A percentile compares a stretch with the other conserved stretches of the same genome.
Evolutionary conservation across 2,329 filamentous ascomycete genomes (phyloP).

Genomic region (Colletotrichum scovillei): DNA sequence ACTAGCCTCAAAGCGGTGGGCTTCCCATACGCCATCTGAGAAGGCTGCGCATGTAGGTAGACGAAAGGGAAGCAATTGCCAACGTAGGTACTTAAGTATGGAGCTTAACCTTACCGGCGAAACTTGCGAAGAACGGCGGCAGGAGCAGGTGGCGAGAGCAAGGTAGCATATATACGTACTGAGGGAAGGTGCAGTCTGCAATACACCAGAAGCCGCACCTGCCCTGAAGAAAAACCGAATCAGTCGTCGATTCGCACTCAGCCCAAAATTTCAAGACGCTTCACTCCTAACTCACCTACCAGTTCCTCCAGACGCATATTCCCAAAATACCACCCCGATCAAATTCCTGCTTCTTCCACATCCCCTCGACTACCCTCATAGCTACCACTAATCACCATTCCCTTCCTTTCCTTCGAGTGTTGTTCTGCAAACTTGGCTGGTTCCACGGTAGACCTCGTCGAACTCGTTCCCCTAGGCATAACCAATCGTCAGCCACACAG

Average conservation of each 20-base stretch:
- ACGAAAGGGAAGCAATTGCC: background rate
- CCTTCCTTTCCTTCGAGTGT: background rate
- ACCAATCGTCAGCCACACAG: background rate
- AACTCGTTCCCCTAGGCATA: background rate
- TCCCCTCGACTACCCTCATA: too few species aligned
- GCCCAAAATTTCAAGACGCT: background rate
- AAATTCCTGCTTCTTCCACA: too few species aligned
- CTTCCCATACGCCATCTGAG: background rate
- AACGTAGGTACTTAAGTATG: background rate
- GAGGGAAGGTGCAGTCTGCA: background rate
- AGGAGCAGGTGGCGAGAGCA: background rate
- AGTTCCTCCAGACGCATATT: too few species aligned
- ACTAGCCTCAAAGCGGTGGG: background rate
- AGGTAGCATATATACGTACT: background rate
- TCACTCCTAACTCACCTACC: background rate
- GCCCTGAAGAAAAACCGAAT: background rate
- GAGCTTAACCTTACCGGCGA: background rate
- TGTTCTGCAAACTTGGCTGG: background rate
- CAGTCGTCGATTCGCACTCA: background rate
- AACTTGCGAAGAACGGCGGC: background rate
- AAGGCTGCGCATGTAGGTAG: background rate
- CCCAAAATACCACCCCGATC: too few species aligned
- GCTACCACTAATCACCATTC: background rate
- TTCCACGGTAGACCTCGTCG: background rate
- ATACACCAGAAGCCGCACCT: background rate